phyloP scores from a whole-genome alignment of 2,329 filamentous ascomycete genomes.

The Talaromyces verruculosus region DNA sequence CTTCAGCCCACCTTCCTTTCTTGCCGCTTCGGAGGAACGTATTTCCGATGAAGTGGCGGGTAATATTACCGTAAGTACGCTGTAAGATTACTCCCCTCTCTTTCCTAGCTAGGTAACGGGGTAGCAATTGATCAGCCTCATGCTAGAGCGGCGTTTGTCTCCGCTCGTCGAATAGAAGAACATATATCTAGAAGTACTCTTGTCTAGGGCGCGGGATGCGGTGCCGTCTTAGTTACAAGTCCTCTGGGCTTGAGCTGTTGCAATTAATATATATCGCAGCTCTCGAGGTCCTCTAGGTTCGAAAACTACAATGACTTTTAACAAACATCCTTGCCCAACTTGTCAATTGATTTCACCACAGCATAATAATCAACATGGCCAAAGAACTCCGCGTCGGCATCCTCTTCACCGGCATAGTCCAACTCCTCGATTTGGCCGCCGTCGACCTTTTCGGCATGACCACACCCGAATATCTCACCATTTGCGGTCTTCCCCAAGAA shows the following conservation, averaged over 20 bases:
- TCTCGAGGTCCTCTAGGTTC: background rate
- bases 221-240: background rate
- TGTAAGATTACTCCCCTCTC: background rate
- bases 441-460: slow-evolving; percentile 44
- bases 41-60: background rate
- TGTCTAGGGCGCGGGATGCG: background rate
- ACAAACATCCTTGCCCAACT: background rate
- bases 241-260: background rate
- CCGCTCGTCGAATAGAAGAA: background rate
- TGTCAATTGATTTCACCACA: background rate
- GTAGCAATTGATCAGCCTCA: background rate
- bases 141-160: background rate
- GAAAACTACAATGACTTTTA: background rate
- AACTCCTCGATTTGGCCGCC: slow-evolving; percentile 42
- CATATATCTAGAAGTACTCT: background rate
- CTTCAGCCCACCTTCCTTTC: slow-evolving; percentile 1
- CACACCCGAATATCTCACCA: slow-evolving; percentile 27
- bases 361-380: background rate
- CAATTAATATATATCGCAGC: background rate
- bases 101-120: background rate
- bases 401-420: slow-evolving; percentile 37
- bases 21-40: background rate
- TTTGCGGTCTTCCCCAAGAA: slow-evolving; percentile 34
- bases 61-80: background rate
- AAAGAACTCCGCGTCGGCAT: slow-evolving; percentile 32